Base-by-base conservation (phyloP, 352 stramenopile species). In the Globisporangium acanthophoron region DNA sequence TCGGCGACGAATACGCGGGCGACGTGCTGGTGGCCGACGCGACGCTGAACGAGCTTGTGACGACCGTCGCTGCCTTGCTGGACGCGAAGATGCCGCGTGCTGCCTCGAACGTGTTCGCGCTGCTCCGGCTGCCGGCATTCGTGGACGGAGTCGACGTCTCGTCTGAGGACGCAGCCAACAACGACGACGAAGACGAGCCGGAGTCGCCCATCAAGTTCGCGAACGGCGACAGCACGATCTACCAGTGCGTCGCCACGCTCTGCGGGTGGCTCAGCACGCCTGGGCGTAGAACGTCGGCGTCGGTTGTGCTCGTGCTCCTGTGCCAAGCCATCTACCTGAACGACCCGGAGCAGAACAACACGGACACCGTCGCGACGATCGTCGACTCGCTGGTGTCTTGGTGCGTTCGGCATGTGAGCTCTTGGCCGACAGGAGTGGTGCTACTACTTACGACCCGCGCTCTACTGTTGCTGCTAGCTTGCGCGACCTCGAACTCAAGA, bases 51-150 rank as follows among this genome's bases (percentile, higher is more conserved):
- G 82, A 92, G 52, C 45, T 92, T 20, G 66, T 72, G 3, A 59
- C 72, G 16, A 88, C 78, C 0, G 69, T 86, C 40, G 80, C 74
- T 0, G 72, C 83, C 15, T 52, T 92, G 18, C 63, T 92, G 39
- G 82, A 90, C 16, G 66, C 69, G 3, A 78, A 79, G 31, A 70
- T 75, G 15, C 67, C 76, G 41, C 63, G 64, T 33, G 59, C 72
- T 4, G 27, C 62, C 0, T 54, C 54, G n/a, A 81, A 84, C 18
- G 62, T 74, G 16, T 90, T 87, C 45, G 51, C 61, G 18, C 54
- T 90, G 41, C 58, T 92, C 40, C 67, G 73, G 13, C 46, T 90
- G 45, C 81, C 79, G 5, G 52, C 64, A 7, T 92, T 92, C 61
- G 76, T 87, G 0, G 65, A 80, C 45, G 74, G 79, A 18, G 80